Conservation (phyloP, 1,284 basidiomycete genomes). For the Cutaneotrichosporon sp. region DNA sequence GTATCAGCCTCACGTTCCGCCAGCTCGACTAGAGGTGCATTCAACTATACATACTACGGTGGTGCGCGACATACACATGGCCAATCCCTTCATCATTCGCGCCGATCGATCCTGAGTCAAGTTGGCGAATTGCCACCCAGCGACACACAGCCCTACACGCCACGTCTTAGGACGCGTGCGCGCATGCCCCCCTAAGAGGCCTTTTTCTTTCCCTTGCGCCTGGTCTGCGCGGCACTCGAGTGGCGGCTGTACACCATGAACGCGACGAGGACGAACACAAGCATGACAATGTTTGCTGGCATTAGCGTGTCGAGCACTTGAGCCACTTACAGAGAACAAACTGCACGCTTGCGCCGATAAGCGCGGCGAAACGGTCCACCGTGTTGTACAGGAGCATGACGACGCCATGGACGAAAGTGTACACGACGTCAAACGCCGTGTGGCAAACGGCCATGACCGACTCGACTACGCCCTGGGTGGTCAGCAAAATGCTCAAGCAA, state of each 20-base stretch:
- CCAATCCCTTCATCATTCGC: no score
- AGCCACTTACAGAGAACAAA: conserved; percentile 34
- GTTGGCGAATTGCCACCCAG: conserved; percentile 9
- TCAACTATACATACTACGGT: no score
- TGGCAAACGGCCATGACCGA: conserved; percentile 26
- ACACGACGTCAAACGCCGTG: conserved; percentile 26
- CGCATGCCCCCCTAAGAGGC: no score
- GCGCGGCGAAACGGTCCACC: conserved; percentile 29
- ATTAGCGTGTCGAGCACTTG: not conserved
- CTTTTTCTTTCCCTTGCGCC: conserved; percentile 9
- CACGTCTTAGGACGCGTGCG: no score
- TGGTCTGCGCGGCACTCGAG: not conserved
- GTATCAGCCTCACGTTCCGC: conserved; percentile 52
- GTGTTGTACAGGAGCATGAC: conserved; percentile 25
- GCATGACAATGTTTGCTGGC: conserved; percentile 36
- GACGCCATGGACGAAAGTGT: conserved; percentile 28
- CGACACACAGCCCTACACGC: no score
- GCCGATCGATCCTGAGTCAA: no score
- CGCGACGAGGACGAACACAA: conserved; percentile 25
- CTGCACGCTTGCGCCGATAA: conserved; percentile 33
- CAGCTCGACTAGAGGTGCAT: conserved; percentile 28
- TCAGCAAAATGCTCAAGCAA: not conserved
- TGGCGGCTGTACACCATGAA: conserved; percentile 25
- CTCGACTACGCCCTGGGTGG: conserved; percentile 27
- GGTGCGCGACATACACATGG: no score